These are phyloP conservation scores for Pestalotiopsis sp. DNA, from an alignment of 2,329 filamentous ascomycete species.

Conservation along the genomic window DNA sequence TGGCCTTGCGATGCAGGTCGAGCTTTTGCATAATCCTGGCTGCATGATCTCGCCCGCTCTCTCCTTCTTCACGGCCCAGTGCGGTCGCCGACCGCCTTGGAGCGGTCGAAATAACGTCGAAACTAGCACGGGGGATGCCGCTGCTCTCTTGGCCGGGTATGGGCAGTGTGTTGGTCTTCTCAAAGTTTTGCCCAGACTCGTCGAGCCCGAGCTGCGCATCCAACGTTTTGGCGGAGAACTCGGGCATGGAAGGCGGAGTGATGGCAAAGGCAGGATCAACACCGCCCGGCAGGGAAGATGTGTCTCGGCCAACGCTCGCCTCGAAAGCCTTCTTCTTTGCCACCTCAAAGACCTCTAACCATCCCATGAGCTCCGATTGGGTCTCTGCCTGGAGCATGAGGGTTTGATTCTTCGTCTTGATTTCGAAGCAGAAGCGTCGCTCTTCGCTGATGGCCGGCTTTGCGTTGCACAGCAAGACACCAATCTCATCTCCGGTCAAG, in stretches of 20 bases:
- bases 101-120: slow-evolving; percentile 60
- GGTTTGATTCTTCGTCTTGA: slow-evolving; percentile 95
- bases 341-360: slow-evolving; percentile 90
- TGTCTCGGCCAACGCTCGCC: slow-evolving; percentile 60
- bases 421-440: slow-evolving; percentile 93
- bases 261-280: slow-evolving; percentile 86
- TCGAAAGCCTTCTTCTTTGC: slow-evolving; percentile 93
- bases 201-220: slow-evolving; percentile 60
- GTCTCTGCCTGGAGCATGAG: slow-evolving; percentile 92
- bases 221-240: slow-evolving; percentile 81
- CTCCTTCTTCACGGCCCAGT: slow-evolving; percentile 66
- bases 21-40: slow-evolving; percentile 91
- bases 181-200: slow-evolving; percentile 39
- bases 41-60: slow-evolving; percentile 78
- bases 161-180: slow-evolving; percentile 67
- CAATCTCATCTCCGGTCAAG: slow-evolving; percentile 94
- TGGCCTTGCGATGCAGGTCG: slow-evolving; percentile 82
- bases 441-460: slow-evolving; percentile 92
- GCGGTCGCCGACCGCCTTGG: slow-evolving; percentile 61
- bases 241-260: slow-evolving; percentile 81
- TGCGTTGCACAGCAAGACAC: slow-evolving; percentile 89
- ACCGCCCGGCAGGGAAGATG: slow-evolving; percentile 47
- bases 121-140: slow-evolving; percentile 64
- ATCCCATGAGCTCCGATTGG: slow-evolving; percentile 88
- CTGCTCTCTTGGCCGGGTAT: slow-evolving; percentile 61